phyloP scores from a whole-genome alignment of 768 basidiomycete species.

The Termitomyces sp. region DNA sequence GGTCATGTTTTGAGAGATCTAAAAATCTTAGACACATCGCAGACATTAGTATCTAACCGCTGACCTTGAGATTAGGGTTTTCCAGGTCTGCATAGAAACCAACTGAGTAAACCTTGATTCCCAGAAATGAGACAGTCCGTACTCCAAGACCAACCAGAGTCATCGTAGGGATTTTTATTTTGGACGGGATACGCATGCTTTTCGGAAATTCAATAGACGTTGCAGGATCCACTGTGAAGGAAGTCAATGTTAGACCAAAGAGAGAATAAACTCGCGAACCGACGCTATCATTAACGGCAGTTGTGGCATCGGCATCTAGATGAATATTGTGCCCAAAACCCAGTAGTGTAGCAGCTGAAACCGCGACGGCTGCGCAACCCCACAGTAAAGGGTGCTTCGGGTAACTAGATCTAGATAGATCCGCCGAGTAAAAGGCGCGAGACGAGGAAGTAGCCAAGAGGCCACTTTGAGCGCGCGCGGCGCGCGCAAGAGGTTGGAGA shows the following conservation, averaged over 20 bases:
- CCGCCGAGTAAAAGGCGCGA: constrained; percentile 1
- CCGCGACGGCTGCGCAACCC: constrained; percentile 8
- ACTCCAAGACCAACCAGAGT: constrained; percentile 81
- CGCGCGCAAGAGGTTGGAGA: constrained; percentile 10
- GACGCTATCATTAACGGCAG: not conserved
- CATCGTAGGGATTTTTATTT: constrained; percentile 53
- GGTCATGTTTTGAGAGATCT: constrained; percentile 52
- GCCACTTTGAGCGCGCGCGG: constrained; percentile 1
- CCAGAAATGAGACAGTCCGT: constrained; percentile 82
- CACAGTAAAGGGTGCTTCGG: constrained; percentile 5
- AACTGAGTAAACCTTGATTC: constrained; percentile 84
- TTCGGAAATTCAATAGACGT: constrained; percentile 73
- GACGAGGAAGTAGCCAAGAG: constrained; percentile 5
- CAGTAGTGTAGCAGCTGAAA: constrained; percentile 4
- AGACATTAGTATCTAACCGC: constrained; percentile 7
- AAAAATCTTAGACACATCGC: not conserved
- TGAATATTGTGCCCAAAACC: constrained; percentile 4
- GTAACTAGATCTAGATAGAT: not conserved
- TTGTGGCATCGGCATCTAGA: constrained; percentile 7
- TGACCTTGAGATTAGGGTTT: constrained; percentile 56
- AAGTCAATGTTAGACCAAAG: not conserved
- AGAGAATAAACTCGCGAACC: constrained; percentile 2
- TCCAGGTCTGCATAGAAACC: constrained; percentile 84
- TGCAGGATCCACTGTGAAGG: constrained; percentile 56
- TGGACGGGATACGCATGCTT: constrained; percentile 56